Base-by-base conservation (phyloP, 2,329 filamentous ascomycete genomes). In the Beauveria rudraprayagi region DNA sequence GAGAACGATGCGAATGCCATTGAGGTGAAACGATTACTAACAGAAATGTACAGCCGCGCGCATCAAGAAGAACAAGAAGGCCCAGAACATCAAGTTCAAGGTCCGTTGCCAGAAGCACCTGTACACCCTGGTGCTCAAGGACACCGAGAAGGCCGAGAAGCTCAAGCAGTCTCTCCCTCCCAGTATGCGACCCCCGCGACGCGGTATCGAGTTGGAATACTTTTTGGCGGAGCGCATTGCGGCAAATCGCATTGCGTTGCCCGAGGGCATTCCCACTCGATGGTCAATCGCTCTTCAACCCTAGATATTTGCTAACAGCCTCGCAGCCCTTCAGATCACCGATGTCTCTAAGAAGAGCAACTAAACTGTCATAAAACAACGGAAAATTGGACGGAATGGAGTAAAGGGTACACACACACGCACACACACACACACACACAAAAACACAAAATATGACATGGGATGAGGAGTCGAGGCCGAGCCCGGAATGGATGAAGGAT, bases 71-170 rank as follows among this genome's bases (percentile, higher is more conserved):
- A 96, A 88, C 87, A 89, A 87, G 80, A 88, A 89, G 82, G 82
- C 83, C 75, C 85, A 88, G 78, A 88, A 93, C 85, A 92, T 94
- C 88, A 99, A 99, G 90, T 97, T 99, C 92, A 99, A 99, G 91
- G 93, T 99, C 86, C 91, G 94, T 80, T 97, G 94, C 89, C 85
- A 91, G 78, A 87, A 88, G 75, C 88, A 94, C 85, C 85, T 99
- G 71, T 99, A 99, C 90, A 97, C 94, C 71, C 88, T 99, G 72
- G 90, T 96, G 77, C 88, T 99, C 74, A 97, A 96, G 88, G 94
- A 99, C 83, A 86, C 87, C 75, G 94, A 97, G 78, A 97, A 97
- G 91, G 95, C 93, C 80, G 94, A 97, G 84, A 99, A 99, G 90
- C 88, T 99, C 71, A 97, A 97, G 92, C 93, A 97, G 87, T 92